Conservation (phyloP, 106 monocot genomes). For the Allium sativum region DNA sequence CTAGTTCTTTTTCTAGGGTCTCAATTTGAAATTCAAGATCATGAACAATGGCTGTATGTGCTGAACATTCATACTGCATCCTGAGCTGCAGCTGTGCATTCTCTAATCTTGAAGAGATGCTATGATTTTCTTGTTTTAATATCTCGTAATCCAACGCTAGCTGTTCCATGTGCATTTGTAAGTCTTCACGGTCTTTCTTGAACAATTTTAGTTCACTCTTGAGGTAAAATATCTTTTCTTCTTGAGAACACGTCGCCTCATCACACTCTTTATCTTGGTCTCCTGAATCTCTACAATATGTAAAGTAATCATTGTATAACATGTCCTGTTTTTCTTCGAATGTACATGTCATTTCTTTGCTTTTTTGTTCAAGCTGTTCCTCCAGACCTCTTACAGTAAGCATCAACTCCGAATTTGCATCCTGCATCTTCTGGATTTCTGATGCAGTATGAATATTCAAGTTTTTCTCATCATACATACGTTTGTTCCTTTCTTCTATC, state of each 20-base stretch:
- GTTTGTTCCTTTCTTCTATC: conserved; percentile 73
- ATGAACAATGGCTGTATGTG: conserved; percentile 66
- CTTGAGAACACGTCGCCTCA: conserved; percentile 27
- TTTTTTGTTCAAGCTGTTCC: conserved; percentile 68
- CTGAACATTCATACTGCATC: conserved; percentile 94
- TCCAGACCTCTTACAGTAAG: conserved; percentile 80
- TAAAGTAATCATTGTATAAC: conserved; percentile 5
- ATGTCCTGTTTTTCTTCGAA: conserved; percentile 16
- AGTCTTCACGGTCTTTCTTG: conserved; percentile 80
- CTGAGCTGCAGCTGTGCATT: conserved; percentile 76
- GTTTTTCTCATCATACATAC: conserved; percentile 69
- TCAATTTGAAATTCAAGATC: conserved; percentile 83
- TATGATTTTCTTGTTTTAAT: conserved; percentile 93
- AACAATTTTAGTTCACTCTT: conserved; percentile 67
- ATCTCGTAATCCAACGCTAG: conserved; percentile 97
- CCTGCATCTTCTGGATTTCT: conserved; percentile 76
- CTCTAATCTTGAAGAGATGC: conserved; percentile 58
- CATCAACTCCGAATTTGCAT: conserved; percentile 79
- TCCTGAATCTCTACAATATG: conserved; percentile 6
- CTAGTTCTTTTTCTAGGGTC: conserved; percentile 67
- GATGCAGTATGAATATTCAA: conserved; percentile 51
- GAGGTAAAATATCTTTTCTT: conserved; percentile 47
- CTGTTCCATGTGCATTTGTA: conserved; percentile 99
- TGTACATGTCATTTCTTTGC: conserved; percentile 6
- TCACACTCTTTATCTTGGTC: conserved; percentile 38